Base-by-base conservation (phyloP, 345 rosid genomes). In the Geranium brycei region DNA sequence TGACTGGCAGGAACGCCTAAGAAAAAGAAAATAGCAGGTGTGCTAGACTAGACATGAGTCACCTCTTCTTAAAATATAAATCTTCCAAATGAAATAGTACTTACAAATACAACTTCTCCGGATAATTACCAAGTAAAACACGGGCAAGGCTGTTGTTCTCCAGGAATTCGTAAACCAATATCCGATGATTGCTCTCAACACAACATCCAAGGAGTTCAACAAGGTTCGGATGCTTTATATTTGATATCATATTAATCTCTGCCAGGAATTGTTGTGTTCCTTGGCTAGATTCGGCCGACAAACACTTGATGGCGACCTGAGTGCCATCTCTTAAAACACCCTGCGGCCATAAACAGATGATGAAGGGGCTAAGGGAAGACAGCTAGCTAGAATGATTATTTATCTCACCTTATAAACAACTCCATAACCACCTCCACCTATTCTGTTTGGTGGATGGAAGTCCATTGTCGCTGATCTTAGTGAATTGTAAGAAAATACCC, bases 331-430 rank as follows among this genome's bases (percentile, higher is more conserved):
- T 81, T 51, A 84, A 59, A 68, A 76, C 64, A 38, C 93, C 93
- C 90, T 84, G 84, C 64, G 70, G 41, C 41, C 41, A 35, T 35
- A 35, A 35, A 35, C 41, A 35, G 41, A 35, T 35, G 41, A 35
- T 35, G 10, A 35, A 35, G 41, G 41, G 41, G 41, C 41, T 35
- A 35, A 35, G 41, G 41, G 41, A 23, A 23, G 28, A 23, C 28
- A 23, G 28, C 28, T 23, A 23, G 28, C 28, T 35, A 53, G 17
- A 81, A 56, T n/a, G 53, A 28, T 69, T 19, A 70, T 17, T 19
- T n/a, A 19, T 71, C 80, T 77, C 61, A 92, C 96, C 93, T 31
- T 92, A 61, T 80, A 80, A 57, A 89, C 96, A 78, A 92, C 93
- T 70, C 98, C 98, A 76, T 73, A 92, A 60, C 93, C 96, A 40